Percentiles rank a stretch among this genome's conserved stretches.
phyloP scores from a whole-genome alignment of 75 land plant species.

The Pinus taeda region DNA sequence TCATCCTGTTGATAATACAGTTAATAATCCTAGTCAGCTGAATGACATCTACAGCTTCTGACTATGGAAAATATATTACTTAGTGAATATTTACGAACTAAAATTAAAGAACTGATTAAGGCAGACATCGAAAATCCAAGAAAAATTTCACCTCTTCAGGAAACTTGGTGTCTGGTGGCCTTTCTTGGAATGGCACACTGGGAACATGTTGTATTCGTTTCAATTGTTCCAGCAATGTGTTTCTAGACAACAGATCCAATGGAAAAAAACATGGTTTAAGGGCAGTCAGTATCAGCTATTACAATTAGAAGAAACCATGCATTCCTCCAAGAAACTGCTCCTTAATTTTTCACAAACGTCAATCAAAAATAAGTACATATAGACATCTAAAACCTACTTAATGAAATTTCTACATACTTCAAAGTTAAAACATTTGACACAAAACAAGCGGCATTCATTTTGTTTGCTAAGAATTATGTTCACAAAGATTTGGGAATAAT shows the following conservation, averaged over 20 bases:
- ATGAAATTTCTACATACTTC: not conserved
- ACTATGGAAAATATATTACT: not conserved
- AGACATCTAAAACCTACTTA: not conserved
- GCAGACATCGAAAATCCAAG: not conserved
- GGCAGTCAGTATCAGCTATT: not conserved
- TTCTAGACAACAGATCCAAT: constrained; percentile 23
- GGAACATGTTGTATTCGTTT: constrained; percentile 64
- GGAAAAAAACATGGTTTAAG: not conserved
- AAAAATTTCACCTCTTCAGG: constrained; percentile 47
- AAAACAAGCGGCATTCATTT: not conserved
- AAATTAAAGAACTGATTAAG: not conserved
- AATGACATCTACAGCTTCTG: constrained; percentile 2
- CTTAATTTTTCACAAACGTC: not conserved
- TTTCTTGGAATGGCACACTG: constrained; percentile 71
- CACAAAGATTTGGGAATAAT: not conserved
- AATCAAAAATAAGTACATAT: not conserved
- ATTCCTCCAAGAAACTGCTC: not conserved
- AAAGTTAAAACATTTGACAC: not conserved
- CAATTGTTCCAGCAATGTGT: constrained; percentile 56
- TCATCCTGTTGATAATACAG: constrained; percentile 38
- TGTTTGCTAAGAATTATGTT: not conserved
- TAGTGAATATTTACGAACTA: constrained; percentile 1
- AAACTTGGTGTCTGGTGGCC: constrained; percentile 45
- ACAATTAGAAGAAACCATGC: not conserved
- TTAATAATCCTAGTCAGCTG: not conserved